Conservation (phyloP, 1,284 basidiomycete species). For the Hymenochaete sp. region DNA sequence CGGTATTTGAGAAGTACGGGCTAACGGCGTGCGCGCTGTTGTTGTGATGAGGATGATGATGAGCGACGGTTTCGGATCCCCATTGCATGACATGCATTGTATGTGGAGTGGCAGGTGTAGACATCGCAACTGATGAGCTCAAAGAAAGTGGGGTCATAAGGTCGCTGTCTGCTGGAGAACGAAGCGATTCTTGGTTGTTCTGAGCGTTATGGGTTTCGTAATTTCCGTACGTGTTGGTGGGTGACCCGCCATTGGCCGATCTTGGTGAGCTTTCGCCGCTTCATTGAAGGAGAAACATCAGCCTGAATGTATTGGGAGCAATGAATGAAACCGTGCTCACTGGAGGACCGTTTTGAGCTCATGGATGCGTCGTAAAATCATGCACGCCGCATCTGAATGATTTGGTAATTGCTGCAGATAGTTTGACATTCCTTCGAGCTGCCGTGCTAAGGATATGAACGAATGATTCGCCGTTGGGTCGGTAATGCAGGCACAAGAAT, state of each 20-base stretch:
- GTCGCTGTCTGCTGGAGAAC: conserved; percentile 54
- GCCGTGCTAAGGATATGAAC: conserved; percentile 52
- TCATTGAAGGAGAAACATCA: neutral
- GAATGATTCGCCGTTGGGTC: conserved; percentile 50
- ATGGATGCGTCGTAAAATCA: conserved; percentile 48
- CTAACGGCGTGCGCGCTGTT: too few relatives aligned
- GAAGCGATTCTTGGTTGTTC: conserved; percentile 36
- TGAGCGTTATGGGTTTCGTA: conserved; percentile 26
- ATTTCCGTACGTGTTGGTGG: conserved; percentile 31
- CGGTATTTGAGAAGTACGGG: conserved; percentile 15
- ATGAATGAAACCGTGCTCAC: conserved; percentile 38
- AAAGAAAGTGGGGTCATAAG: conserved; percentile 56
- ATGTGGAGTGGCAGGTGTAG: conserved; percentile 16
- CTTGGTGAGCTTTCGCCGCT: conserved; percentile 15
- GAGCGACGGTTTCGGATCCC: conserved; percentile 7
- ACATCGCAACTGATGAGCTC: conserved; percentile 9
- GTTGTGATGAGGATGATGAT: conserved; percentile 9
- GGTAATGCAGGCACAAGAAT: conserved; percentile 54
- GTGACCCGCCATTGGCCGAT: conserved; percentile 25
- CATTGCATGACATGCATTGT: conserved; percentile 15
- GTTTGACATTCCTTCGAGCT: conserved; percentile 49
- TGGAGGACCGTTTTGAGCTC: conserved; percentile 58
- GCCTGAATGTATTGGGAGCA: conserved; percentile 24
- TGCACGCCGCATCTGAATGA: conserved; percentile 45
- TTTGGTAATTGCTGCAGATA: conserved; percentile 54